phyloP scores from a whole-genome alignment of 257 asterid genomes.

The Solanum sitiens region DNA sequence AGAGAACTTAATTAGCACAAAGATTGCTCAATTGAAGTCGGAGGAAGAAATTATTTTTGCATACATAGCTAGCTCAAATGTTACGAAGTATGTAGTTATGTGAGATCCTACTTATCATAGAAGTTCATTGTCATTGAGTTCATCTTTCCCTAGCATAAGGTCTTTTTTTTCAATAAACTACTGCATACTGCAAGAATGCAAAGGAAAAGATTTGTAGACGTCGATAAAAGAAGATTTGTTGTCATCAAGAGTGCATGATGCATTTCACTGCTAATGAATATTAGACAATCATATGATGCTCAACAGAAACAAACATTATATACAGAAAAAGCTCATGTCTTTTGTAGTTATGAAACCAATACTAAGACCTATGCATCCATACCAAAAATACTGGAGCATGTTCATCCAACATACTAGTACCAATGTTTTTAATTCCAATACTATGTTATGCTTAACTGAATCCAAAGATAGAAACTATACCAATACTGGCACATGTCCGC shows the following conservation, averaged over 20 bases:
- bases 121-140: background rate
- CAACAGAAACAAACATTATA: background rate
- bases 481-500: slow-evolving; percentile 53
- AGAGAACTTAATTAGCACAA: background rate
- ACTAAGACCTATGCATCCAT: background rate
- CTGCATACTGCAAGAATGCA: background rate
- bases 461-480: slow-evolving; percentile 26
- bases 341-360: background rate
- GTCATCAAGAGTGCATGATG: background rate
- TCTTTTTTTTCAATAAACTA: background rate
- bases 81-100: background rate
- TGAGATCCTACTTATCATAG: background rate
- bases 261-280: background rate
- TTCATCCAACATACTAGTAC: background rate
- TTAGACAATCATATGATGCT: background rate
- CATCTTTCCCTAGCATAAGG: background rate
- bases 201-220: background rate
- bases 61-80: background rate
- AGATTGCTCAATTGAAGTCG: background rate
- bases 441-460: background rate
- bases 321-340: background rate
- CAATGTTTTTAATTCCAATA: background rate
- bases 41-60: background rate
- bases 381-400: background rate
- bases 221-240: background rate